Base-by-base conservation (phyloP, 1,284 basidiomycete genomes). In the Cryptococcus depauperatus region DNA sequence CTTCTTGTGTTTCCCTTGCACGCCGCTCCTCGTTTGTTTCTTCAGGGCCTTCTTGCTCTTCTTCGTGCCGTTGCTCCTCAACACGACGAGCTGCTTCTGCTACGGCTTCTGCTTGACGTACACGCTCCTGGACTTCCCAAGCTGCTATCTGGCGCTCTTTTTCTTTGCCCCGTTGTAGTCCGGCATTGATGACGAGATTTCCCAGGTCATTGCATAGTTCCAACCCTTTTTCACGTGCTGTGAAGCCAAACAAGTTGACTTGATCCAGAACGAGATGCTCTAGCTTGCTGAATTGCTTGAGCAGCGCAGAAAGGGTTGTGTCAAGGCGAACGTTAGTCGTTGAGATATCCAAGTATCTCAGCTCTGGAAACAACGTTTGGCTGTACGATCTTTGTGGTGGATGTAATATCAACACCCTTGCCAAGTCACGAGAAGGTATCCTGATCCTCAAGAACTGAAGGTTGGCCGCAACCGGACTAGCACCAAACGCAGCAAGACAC, bases 251-350 rank as follows among this genome's bases (percentile, higher is more conserved):
- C 19, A 72, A 55, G 47, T 72, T 71, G 38, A 68, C 68, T 25
- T 66, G 62, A 47, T 73, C 71, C 29, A 72, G 53, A 8, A 73
- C 64, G 19, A 73, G 58, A 44, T 72, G 69, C 52, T 70, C 62
- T 6, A 73, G 56, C 2, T 50, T 50, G 3, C 50, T 40, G 35
- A 69, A 66, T 13, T 47, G 45, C 22, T 56, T 48, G 3, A 72
- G 47, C 21, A 73, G 47, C 11, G 59, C 53, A 0, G 62, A 48
- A 0, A 73, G 52, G 7, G 61, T 58, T 3, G 60, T 60, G 35
- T 72, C 68, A 16, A 71, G 55, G 25, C 70, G 60, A 5, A 73
- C 56, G 38, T 71, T 71, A n/a, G 70, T 68, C 5, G 71, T 72
- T 5, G 68, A 69, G n/a, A 73, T 59, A 49, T 73, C 71, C 14